A percentile compares a stretch with the other conserved stretches of the same genome.
These are phyloP conservation scores for Diplodia intermedia DNA, from an alignment of 2,329 filamentous ascomycete genomes.

Conservation along the genomic window DNA sequence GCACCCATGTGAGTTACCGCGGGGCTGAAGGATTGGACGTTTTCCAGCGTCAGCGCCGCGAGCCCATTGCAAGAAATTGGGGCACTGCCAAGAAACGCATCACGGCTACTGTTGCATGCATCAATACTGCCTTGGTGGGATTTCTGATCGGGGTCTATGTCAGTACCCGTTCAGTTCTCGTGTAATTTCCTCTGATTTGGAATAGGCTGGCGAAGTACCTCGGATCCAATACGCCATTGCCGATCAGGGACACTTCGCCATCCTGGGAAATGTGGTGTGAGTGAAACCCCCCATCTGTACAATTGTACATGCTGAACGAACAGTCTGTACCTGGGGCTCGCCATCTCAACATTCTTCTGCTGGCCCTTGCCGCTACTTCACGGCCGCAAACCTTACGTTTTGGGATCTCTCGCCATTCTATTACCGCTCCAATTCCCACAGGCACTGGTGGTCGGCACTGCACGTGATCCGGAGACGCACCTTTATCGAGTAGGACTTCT, in stretches of 20 bases:
- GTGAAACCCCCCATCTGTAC: conserved; percentile 31
- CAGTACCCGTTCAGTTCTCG: conserved; percentile 34
- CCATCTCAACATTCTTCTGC: conserved; percentile 71
- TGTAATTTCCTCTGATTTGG: conserved; percentile 31
- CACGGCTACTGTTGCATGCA: conserved; percentile 71
- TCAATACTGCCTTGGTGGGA: conserved; percentile 75
- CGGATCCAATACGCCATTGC: conserved; percentile 78
- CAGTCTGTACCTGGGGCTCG: conserved; percentile 71
- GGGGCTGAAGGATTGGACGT: conserved; percentile 33
- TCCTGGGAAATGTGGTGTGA: conserved; percentile 73
- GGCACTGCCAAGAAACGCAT: conserved; percentile 70
- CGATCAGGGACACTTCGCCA: conserved; percentile 70
- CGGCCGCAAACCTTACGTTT: conserved; percentile 78
- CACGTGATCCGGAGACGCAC: conserved; percentile 51
- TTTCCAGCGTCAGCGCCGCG: conserved; percentile 58
- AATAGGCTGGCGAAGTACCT: conserved; percentile 73
- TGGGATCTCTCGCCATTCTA: conserved; percentile 70
- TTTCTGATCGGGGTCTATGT: conserved; percentile 75
- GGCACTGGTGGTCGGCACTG: conserved; percentile 64
- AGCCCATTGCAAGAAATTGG: conserved; percentile 77
- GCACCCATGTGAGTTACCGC: conserved; percentile 50
- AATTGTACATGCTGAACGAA: not conserved
- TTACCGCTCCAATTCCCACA: conserved; percentile 79
- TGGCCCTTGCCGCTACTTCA: conserved; percentile 80
- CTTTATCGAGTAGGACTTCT: conserved; percentile 67